These are phyloP conservation scores for Lachnellula willkommii DNA, from an alignment of 2,329 filamentous ascomycete genomes.

Conservation along the genomic window DNA sequence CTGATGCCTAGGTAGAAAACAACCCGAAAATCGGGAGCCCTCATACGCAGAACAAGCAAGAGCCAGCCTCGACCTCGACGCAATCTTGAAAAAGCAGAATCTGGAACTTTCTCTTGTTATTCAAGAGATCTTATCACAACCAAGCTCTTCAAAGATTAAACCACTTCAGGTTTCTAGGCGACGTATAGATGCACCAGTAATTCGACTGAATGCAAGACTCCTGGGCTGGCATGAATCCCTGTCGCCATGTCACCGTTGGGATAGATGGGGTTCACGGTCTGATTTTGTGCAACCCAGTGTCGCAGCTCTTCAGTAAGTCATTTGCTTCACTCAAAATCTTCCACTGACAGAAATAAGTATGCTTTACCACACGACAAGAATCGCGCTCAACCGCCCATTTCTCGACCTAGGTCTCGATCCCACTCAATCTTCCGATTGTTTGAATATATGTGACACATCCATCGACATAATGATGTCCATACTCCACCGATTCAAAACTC, in stretches of 20 bases:
- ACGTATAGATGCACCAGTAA: constrained; percentile 4
- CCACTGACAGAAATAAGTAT: neutral
- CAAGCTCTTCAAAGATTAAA: neutral
- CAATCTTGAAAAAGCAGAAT: too few relatives aligned
- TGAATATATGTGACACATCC: constrained; percentile 5
- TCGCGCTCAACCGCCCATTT: neutral
- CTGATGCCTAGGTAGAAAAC: too few relatives aligned
- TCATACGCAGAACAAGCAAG: too few relatives aligned
- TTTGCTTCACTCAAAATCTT: neutral
- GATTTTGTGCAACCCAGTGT: constrained; percentile 8
- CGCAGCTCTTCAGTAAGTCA: constrained; percentile 10
- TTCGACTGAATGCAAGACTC: constrained; percentile 8
- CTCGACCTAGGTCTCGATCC: neutral
- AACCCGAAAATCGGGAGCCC: too few relatives aligned
- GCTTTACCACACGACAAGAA: neutral
- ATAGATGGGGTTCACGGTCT: constrained; percentile 9
- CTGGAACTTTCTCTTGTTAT: too few relatives aligned
- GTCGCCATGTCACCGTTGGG: constrained; percentile 7
- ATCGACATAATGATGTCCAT: constrained; percentile 8
- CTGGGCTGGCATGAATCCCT: constrained; percentile 8
- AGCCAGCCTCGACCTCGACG: too few relatives aligned
- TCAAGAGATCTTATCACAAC: neutral
- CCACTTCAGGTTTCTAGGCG: neutral
- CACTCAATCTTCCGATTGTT: neutral
- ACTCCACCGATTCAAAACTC: constrained; percentile 10